These are phyloP conservation scores for Trametes sanguinea DNA, from an alignment of 768 basidiomycete genomes.

Conservation along the genomic window DNA sequence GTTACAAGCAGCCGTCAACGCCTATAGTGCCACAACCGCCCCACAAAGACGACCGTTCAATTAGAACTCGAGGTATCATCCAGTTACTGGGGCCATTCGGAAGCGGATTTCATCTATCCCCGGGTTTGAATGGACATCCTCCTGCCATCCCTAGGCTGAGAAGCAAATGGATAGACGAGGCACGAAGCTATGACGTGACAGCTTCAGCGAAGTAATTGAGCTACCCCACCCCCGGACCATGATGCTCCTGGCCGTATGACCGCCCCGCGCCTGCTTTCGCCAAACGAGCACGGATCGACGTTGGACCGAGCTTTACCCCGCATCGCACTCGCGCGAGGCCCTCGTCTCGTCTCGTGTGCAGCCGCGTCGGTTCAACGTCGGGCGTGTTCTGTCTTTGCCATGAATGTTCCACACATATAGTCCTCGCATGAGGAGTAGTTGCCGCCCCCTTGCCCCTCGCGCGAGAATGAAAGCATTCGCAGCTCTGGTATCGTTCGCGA, in stretches of 20 bases:
- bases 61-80: too few species aligned
- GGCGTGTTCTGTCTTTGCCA: background rate
- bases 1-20: background rate
- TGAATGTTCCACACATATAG: constrained; percentile 3
- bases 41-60: too few species aligned
- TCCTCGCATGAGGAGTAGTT: background rate
- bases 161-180: background rate
- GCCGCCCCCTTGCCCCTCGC: background rate
- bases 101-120: background rate
- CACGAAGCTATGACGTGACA: background rate
- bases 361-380: constrained; percentile 20
- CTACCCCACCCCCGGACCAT: constrained; percentile 2
- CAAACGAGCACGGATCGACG: constrained; percentile 21
- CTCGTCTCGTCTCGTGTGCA: constrained; percentile 3
- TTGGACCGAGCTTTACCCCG: constrained; percentile 24
- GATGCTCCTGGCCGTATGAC: constrained; percentile 7
- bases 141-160: background rate
- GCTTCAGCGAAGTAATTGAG: background rate
- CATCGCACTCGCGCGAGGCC: constrained; percentile 1
- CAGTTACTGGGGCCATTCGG: too few species aligned
- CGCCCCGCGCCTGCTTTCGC: constrained; percentile 2
- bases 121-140: background rate
- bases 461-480: constrained; percentile 21
- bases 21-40: background rate
- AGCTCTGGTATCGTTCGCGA: constrained; percentile 20